These are phyloP conservation scores for Nigrospora osmanthi DNA, from an alignment of 2,329 filamentous ascomycete species.

Conservation along the genomic window DNA sequence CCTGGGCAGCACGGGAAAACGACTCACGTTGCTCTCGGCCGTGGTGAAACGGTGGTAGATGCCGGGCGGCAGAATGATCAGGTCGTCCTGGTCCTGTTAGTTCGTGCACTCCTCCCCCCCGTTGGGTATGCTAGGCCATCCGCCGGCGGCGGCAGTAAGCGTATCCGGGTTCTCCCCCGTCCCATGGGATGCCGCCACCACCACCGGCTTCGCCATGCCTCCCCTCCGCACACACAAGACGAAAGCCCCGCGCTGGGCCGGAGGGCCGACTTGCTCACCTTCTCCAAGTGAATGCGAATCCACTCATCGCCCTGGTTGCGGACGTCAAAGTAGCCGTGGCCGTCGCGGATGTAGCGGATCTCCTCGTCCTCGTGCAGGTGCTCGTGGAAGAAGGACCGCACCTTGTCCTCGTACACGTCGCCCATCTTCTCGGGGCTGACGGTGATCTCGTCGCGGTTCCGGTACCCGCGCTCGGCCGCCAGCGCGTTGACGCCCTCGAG, in stretches of 20 bases:
- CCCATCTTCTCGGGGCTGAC: conserved; percentile 84
- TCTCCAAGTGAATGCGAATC: conserved; percentile 79
- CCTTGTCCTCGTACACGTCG: conserved; percentile 82
- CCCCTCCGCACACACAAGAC: neutral
- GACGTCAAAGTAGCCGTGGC: conserved; percentile 90
- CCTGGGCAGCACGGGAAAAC: neutral
- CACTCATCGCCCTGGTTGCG: conserved; percentile 75
- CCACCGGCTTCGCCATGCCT: neutral
- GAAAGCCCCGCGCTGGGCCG: neutral
- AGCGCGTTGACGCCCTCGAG: conserved; percentile 64
- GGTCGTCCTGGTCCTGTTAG: conserved; percentile 46
- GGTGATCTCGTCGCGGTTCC: conserved; percentile 88
- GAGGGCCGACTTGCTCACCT: conserved; percentile 39
- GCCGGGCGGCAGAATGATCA: conserved; percentile 88
- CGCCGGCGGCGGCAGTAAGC: too few species aligned
- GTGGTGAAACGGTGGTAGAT: conserved; percentile 99
- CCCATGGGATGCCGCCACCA: neutral
- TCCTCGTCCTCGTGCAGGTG: conserved; percentile 98
- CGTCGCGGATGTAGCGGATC: conserved; percentile 88
- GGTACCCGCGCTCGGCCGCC: conserved; percentile 71
- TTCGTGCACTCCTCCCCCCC: neutral
- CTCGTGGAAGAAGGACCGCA: conserved; percentile 89
- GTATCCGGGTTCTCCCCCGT: neutral
- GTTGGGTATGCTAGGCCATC: too few species aligned
- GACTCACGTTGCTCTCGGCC: conserved; percentile 77